phyloP scores from a whole-genome alignment of 176 grass and related monocot species.

The Hyparrhenia diplandra region DNA sequence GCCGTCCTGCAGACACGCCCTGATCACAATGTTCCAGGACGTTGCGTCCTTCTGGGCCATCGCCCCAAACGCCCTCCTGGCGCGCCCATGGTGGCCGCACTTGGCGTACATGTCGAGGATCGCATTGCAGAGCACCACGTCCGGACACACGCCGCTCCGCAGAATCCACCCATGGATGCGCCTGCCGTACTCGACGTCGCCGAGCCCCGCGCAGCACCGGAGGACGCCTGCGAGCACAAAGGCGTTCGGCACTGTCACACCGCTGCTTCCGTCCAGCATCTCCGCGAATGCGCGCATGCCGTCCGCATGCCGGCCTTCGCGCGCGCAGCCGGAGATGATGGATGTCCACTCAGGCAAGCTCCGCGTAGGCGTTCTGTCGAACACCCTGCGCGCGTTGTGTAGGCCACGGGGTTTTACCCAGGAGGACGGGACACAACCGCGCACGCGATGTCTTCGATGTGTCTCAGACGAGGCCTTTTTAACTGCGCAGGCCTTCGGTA shows the following conservation, averaged over 20 bases:
- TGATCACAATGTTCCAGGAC: slow-evolving; percentile 59
- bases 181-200: slow-evolving; percentile 24
- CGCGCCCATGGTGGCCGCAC: background rate
- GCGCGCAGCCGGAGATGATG: slow-evolving; percentile 37
- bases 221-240: slow-evolving; percentile 55
- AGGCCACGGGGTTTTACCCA: background rate
- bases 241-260: slow-evolving; percentile 21
- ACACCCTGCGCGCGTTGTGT: background rate
- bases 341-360: slow-evolving; percentile 36
- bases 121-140: slow-evolving; percentile 48
- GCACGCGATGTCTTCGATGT: background rate
- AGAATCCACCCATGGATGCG: slow-evolving; percentile 58
- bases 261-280: slow-evolving; percentile 31
- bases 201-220: slow-evolving; percentile 45
- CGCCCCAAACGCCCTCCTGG: slow-evolving; percentile 18
- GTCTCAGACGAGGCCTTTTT: background rate
- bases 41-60: slow-evolving; percentile 34
- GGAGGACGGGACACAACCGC: background rate
- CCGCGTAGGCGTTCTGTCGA: slow-evolving; percentile 24
- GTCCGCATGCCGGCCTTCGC: slow-evolving; percentile 2
- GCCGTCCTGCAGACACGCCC: slow-evolving; percentile 31
- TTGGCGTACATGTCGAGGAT: slow-evolving; percentile 60
- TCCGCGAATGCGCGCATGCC: slow-evolving; percentile 32
- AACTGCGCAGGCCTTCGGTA: background rate
- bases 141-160: slow-evolving; percentile 34